These are phyloP conservation scores for Epichloe amarillans DNA, from an alignment of 2,329 filamentous ascomycete species.

Conservation along the genomic window DNA sequence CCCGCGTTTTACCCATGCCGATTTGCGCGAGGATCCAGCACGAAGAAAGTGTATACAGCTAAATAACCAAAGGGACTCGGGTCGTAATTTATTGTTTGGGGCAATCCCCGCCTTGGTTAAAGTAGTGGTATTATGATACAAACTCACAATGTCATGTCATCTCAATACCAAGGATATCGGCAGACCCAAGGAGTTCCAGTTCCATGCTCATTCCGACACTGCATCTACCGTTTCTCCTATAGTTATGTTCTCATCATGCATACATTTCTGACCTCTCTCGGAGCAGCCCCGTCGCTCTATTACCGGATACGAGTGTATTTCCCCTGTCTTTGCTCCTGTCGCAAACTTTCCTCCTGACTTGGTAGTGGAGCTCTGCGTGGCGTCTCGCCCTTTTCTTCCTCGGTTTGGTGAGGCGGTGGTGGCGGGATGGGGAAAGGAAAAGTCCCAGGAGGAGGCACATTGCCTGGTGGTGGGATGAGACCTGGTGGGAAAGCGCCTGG, in stretches of 20 bases:
- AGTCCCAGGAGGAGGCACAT: conserved; percentile 20
- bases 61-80: no score
- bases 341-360: conserved; percentile 71
- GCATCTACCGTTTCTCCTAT: no score
- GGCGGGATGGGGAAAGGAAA: conserved; percentile 23
- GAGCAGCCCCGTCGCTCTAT: not conserved
- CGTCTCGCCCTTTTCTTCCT: conserved; percentile 21
- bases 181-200: no score
- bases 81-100: no score
- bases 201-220: no score
- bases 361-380: conserved; percentile 56
- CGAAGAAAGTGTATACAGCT: not conserved
- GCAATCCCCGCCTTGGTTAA: not conserved
- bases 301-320: conserved; percentile 37
- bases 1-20: not conserved
- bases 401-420: conserved; percentile 24
- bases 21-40: not conserved
- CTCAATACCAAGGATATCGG: no score
- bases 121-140: not conserved
- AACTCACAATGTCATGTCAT: no score
- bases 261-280: no score
- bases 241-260: no score
- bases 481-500: conserved; percentile 32
- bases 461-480: conserved; percentile 27
- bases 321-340: conserved; percentile 58